These are phyloP conservation scores for Cystobasidium sp. DNA, from an alignment of 1,284 basidiomycete genomes.

Conservation along the genomic window DNA sequence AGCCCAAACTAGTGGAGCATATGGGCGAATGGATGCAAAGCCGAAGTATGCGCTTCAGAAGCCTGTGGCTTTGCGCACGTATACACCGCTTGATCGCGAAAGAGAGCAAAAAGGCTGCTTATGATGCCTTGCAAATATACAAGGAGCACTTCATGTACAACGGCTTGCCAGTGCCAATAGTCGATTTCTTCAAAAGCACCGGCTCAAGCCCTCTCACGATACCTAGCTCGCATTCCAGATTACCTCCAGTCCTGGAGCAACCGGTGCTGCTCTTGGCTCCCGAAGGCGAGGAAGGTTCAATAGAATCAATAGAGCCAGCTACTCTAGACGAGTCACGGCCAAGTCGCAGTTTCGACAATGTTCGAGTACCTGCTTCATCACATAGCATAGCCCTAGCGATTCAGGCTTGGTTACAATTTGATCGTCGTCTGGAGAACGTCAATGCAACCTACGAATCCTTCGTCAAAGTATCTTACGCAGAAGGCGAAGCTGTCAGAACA, in stretches of 20 bases:
- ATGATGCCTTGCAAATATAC: conserved; percentile 20
- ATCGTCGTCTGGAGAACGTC: conserved; percentile 1
- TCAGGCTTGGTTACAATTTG: conserved; percentile 11
- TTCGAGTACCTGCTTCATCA: conserved; percentile 8
- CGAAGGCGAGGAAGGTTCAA: too few relatives aligned
- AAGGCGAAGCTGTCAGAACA: not conserved
- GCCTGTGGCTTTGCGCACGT: conserved; percentile 13
- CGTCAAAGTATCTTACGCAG: not conserved
- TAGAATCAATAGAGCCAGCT: too few relatives aligned
- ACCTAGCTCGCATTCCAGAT: too few relatives aligned
- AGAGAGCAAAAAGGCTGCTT: not conserved
- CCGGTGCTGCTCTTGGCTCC: too few relatives aligned
- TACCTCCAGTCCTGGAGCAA: too few relatives aligned
- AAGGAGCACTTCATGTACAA: conserved; percentile 1
- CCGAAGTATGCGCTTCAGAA: conserved; percentile 12
- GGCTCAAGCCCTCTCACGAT: not conserved
- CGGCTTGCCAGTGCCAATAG: conserved; percentile 16
- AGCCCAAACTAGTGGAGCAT: not conserved
- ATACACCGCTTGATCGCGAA: conserved; percentile 21
- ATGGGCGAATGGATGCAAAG: conserved; percentile 25
- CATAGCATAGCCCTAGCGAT: conserved; percentile 26
- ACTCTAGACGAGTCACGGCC: too few relatives aligned
- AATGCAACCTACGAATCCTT: conserved; percentile 30
- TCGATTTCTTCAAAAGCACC: not conserved
- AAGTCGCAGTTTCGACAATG: not conserved